phyloP scores from a whole-genome alignment of 192 early-diverging fungal genomes.

The Gonapodya prolifera region DNA sequence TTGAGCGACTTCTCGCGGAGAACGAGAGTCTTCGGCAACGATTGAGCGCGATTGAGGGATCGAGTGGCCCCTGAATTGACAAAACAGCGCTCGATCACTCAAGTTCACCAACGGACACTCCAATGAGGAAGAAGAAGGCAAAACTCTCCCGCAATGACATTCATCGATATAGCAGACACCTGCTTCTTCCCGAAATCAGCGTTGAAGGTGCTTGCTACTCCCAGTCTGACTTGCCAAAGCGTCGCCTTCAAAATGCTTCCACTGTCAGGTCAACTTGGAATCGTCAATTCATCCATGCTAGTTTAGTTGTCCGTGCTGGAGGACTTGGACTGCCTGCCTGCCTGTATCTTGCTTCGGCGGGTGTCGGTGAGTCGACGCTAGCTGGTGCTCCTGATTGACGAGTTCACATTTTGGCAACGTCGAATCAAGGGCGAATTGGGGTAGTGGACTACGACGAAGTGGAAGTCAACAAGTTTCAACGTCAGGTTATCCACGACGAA shows the following conservation, averaged over 20 bases:
- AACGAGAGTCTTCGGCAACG: neutral
- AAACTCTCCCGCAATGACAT: conserved; percentile 57
- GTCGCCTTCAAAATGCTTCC: neutral
- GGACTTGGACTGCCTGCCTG: conserved; percentile 81
- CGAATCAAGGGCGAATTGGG: conserved; percentile 80
- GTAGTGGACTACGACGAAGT: too few relatives aligned
- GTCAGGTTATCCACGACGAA: conserved; percentile 88
- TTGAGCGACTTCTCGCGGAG: neutral
- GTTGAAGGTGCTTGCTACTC: conserved; percentile 32
- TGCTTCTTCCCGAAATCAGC: conserved; percentile 69
- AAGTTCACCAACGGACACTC: neutral
- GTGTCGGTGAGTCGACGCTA: conserved; percentile 40
- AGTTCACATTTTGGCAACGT: conserved; percentile 57
- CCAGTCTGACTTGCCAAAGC: neutral
- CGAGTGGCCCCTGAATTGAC: neutral
- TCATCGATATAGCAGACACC: conserved; percentile 69
- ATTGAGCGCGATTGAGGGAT: neutral
- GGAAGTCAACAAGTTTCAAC: conserved; percentile 82
- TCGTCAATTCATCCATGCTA: conserved; percentile 63
- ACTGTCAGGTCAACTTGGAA: conserved; percentile 53
- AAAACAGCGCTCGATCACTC: neutral
- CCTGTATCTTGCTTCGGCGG: conserved; percentile 80
- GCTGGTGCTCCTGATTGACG: neutral
- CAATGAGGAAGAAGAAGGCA: neutral
- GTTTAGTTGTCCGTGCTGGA: conserved; percentile 84